These are phyloP conservation scores for Artemisia tridentata DNA, from an alignment of 129 eudicot species.

Conservation along the genomic window DNA sequence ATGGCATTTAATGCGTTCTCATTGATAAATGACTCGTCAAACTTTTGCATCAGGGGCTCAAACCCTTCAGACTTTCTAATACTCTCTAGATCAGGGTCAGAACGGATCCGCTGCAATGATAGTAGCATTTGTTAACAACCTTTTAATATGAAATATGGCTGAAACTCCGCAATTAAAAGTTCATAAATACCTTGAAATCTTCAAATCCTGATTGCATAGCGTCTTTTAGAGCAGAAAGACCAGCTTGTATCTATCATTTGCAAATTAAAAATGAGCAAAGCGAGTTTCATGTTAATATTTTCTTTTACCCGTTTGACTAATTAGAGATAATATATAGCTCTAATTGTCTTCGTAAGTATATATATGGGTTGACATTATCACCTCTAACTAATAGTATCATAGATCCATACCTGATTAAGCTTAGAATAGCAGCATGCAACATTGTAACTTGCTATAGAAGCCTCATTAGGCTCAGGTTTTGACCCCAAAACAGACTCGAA, in stretches of 20 bases:
- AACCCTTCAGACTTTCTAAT: slow-evolving; percentile 69
- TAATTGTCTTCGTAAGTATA: background rate
- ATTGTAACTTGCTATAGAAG: slow-evolving; percentile 91
- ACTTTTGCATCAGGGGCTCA: slow-evolving; percentile 67
- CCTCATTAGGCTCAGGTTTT: slow-evolving; percentile 66
- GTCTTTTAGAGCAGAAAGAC: slow-evolving; percentile 87
- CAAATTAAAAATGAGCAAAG: slow-evolving; percentile 14
- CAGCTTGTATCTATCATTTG: slow-evolving; percentile 74
- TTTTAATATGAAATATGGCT: background rate
- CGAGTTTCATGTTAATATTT: background rate
- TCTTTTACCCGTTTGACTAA: background rate
- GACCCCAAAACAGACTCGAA: slow-evolving; percentile 92
- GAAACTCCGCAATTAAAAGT: background rate
- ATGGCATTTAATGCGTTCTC: slow-evolving; percentile 93
- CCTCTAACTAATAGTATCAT: background rate
- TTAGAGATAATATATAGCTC: background rate
- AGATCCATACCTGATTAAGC: slow-evolving; percentile 67
- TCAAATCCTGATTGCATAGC: slow-evolving; percentile 79
- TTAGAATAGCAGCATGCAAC: slow-evolving; percentile 98
- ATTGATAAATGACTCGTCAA: slow-evolving; percentile 90
- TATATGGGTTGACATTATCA: background rate
- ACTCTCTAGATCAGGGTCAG: slow-evolving; percentile 84
- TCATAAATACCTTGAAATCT: slow-evolving; percentile 72
- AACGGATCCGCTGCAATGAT: slow-evolving; percentile 72
- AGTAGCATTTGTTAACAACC: background rate